Evolutionary conservation across 1,284 basidiomycete genomes (phyloP), one percentile per base, ranked within the genome.

Genomic region (Microbotryomycetes sp.): DNA sequence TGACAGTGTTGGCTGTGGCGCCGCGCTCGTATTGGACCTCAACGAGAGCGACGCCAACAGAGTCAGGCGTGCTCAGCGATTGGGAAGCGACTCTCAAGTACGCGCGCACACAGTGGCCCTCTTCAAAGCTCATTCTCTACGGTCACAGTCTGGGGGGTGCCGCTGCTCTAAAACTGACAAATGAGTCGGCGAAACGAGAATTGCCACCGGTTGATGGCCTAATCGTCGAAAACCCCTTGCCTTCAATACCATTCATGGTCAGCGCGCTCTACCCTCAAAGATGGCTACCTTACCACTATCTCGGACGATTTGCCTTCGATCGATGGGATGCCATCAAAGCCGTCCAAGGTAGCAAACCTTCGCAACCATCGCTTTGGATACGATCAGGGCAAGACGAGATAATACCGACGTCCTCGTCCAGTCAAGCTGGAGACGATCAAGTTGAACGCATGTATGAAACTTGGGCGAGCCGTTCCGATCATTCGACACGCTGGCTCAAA

Each of bases 101-200:
- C 66, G 71, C 77, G 2, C 15, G 54, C 1, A 70, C 63, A 6
- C 80, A 76, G 42, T 59, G 59, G 52, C 76, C 79, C 0, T n/a
- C 55, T 0, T 68, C 75, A 1, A 65, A 59, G 2, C 71, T 81
- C 57, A 69, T 81, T 5, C 63, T 81, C 2, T 81, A 81, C 63
- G 81, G 81, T 0, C 81, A 82, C 70, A 81, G 80, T 0, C 75
- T 83, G 2, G 81, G 81, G 5, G 81, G 78, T 0, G 75, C 80
- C 2, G 74, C 78, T 19, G 77, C 80, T 0, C 68, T 79, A 0
- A 79, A 1, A 49, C 65, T 26, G 50, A 36, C 6, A 26, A n/a
- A 26, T 12, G 50, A 42, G 48, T 36, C 36, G 29, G 32, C 47
- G 28, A 28, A 32, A 31, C 12, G n/a, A 22, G 30, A 3, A 48